Evolutionary conservation across 1,284 basidiomycete genomes (phyloP), one percentile per base, ranked within the genome.

Genomic region (Marasmius fiardii): DNA sequence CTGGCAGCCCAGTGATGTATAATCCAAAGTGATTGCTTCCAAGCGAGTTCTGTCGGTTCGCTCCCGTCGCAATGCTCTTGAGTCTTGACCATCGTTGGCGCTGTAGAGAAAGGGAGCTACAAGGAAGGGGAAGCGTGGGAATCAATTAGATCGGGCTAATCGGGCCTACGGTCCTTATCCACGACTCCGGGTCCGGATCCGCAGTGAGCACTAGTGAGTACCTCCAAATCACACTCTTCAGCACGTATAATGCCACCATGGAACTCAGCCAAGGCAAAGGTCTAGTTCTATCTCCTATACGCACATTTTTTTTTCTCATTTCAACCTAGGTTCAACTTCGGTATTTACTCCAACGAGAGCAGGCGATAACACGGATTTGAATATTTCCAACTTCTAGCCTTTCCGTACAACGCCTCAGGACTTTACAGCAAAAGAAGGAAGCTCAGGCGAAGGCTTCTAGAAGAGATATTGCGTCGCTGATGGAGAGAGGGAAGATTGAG

Each of bases 341-440:
- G 85, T 89, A 74, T 61, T 45, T 52, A 34, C 35, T 47, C 28
- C 7, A 28, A 31, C 6, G 23, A 44, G 43, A 28, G 28, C 35
- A 10, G 43, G 31, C 43, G 28, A 28, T 33, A 39, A 20, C 45
- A 45, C 37, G 23, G 56, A 20, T 37, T 23, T 37, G 21, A 43
- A 26, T 23, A 39, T 14, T 53, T 18, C 33, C 49, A 49, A 21
- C 20, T 44, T 51, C 24, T 52, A 95, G 92, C 60, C 82, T 98
- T 48, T 92, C 94, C 2, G 89, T 96, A 28, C 95, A 98, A 71
- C 86, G 95, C 5, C 77, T 97, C 52, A 83, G 92, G 52, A 93
- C 90, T 33, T 75, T 97, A 2, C 93, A 96, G 66, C 91, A 95
- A 74, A 98, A 98, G 82, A 95, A 92, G 74, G 85, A 90, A 61